Evolutionary conservation across 139 green algal genomes (phyloP).

Genomic region (Chlamydomonas schloesseri): DNA sequence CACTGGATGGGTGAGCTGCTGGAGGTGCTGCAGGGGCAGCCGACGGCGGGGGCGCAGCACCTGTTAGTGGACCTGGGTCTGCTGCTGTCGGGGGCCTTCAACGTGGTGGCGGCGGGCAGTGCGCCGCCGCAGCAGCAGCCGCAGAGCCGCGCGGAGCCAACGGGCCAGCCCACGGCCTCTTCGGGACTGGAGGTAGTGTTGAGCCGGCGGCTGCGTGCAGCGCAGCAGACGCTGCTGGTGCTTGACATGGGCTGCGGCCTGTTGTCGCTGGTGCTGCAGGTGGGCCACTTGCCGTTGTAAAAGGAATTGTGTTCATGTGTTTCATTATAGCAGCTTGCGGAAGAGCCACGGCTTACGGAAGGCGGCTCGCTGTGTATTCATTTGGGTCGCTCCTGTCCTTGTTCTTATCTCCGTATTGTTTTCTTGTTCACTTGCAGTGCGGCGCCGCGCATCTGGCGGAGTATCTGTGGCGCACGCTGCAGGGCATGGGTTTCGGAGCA

Average conservation of each 20-base stretch:
- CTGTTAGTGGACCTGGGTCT: slow-evolving; percentile 1
- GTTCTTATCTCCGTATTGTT: too few species aligned
- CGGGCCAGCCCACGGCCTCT: background rate
- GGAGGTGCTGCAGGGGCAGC: background rate
- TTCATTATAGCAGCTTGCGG: too few species aligned
- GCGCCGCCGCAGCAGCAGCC: background rate
- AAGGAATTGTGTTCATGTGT: too few species aligned
- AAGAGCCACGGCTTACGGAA: too few species aligned
- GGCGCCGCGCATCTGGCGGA: background rate
- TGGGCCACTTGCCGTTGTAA: too few species aligned
- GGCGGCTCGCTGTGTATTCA: too few species aligned
- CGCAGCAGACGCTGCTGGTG: background rate
- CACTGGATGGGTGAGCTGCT: background rate
- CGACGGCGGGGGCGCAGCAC: background rate
- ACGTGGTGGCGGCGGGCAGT: too few species aligned
- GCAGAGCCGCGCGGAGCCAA: background rate
- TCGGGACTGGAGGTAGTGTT: background rate
- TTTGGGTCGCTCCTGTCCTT: too few species aligned
- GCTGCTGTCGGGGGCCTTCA: slow-evolving; percentile 9
- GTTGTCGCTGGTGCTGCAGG: slow-evolving; percentile 6
- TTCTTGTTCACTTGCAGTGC: background rate
- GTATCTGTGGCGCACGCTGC: background rate
- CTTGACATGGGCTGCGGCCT: slow-evolving; percentile 24
- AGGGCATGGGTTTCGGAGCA: background rate
- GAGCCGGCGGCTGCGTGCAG: background rate